Percentiles rank a stretch among this genome's conserved stretches.
phyloP scores from a whole-genome alignment of 768 basidiomycete genomes.

The Cantharellus cinnabarinus region DNA sequence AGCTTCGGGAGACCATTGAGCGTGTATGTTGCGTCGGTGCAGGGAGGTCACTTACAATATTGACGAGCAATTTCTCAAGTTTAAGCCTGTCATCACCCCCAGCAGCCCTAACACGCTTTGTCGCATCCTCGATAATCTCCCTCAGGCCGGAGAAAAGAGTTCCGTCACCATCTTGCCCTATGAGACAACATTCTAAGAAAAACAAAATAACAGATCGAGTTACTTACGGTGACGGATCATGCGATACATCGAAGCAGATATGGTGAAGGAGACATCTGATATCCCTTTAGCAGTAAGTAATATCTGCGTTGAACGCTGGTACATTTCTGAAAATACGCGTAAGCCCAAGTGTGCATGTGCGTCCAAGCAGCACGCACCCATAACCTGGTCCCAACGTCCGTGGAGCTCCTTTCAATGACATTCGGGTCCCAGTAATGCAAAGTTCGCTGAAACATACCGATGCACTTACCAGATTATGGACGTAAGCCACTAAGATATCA shows the following conservation, averaged over 20 bases:
- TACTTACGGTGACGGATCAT: slow-evolving; percentile 38
- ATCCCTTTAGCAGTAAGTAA: slow-evolving; percentile 19
- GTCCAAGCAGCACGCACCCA: background rate
- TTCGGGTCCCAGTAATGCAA: background rate
- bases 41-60: slow-evolving; percentile 34
- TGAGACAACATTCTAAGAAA: background rate
- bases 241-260: slow-evolving; percentile 37
- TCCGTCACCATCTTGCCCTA: background rate
- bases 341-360: background rate
- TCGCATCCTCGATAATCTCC: slow-evolving; percentile 39
- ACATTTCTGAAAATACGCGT: background rate
- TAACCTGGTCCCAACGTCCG: background rate
- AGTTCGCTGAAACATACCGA: no score
- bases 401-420: background rate
- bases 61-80: slow-evolving; percentile 65
- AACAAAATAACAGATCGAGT: background rate
- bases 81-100: slow-evolving; percentile 56
- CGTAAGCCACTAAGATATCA: slow-evolving; percentile 59
- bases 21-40: background rate
- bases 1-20: background rate
- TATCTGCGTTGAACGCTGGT: slow-evolving; percentile 28
- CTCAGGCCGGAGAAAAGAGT: slow-evolving; percentile 29
- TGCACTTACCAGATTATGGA: slow-evolving; percentile 40
- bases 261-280: slow-evolving; percentile 12
- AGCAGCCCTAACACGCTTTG: slow-evolving; percentile 37